Base-by-base conservation (phyloP, 495 filamentous ascomycete species). In the Neurospora tetrasperma region DNA sequence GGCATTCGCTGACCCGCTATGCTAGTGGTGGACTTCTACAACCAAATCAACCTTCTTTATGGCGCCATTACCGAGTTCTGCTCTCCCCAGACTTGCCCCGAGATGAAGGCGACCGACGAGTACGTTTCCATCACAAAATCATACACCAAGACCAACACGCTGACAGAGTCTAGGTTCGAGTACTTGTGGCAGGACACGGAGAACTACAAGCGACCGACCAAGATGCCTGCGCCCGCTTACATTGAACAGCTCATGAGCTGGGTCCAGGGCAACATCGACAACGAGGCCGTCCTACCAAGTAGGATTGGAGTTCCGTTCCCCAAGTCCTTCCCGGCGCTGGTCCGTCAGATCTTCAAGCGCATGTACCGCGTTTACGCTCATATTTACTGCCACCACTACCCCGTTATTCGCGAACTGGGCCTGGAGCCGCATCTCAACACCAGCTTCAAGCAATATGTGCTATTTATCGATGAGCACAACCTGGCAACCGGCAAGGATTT, bases 101-200 rank as follows among this genome's bases (percentile, higher is more conserved):
- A 98, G 84, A 99, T 99, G 96, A 99, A 99, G 83, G 96, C 96
- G 38, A 98, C 96, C 10, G 96, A 99, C 84, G 96, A 99, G 92
- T 96, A 87, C 73, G 89, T 72, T 42, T 70, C 23, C 42, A 41
- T 9, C 39, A 38, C 35, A 48, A 3, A 23, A 10, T 43, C 23
- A 62, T 12, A 48, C n/a, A 35, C 3, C 6, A 35, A 66, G 27
- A 16, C 54, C 54, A 16, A 10, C 20, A n/a, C 27, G 70, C 76
- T 77, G 75, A 72, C 40, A 44, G 9, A 23, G 39, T 41, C 18
- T 73, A 95, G 93, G 77, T 99, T 99, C 81, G 96, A 99, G 82
- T 99, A 98, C 79, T 90, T 99, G 69, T 99, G 96, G 96, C 96
- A 99, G 83, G 96, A 99, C 82, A 90, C 86, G 41, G 93, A 96